Evolutionary conservation across 768 basidiomycete species (phyloP).

Genomic region (Panaeolus cyanescens): DNA sequence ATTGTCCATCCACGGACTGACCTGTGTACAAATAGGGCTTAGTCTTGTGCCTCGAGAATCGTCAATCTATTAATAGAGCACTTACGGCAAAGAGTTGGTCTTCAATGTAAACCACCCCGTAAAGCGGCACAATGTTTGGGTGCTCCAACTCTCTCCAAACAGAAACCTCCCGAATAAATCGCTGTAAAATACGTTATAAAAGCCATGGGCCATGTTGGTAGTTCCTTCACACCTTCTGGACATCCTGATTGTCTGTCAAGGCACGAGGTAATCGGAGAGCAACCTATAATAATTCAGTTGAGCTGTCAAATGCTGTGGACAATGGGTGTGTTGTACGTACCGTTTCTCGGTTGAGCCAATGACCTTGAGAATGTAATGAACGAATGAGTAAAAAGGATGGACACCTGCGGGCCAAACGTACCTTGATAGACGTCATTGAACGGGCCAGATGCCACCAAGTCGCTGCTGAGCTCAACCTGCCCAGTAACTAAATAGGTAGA

Average conservation of each 20-base stretch:
- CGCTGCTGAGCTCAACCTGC: slow-evolving; percentile 29
- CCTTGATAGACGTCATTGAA: slow-evolving; percentile 43
- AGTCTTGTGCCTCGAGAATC: background rate
- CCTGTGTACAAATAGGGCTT: slow-evolving; percentile 25
- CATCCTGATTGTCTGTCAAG: slow-evolving; percentile 31
- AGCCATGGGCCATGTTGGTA: background rate
- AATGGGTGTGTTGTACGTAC: slow-evolving; percentile 15
- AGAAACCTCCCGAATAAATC: slow-evolving; percentile 42
- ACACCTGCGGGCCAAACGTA: slow-evolving; percentile 5
- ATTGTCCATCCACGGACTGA: slow-evolving; percentile 48
- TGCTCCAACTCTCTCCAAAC: slow-evolving; percentile 45
- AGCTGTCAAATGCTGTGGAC: background rate
- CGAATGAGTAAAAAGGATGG: slow-evolving; percentile 2
- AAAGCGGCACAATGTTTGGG: slow-evolving; percentile 38
- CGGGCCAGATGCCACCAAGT: slow-evolving; percentile 34
- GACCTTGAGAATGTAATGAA: slow-evolving; percentile 25
- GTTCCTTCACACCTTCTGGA: slow-evolving; percentile 31
- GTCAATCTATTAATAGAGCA: slow-evolving; percentile 1
- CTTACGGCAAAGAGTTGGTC: slow-evolving; percentile 35
- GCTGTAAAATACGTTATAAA: slow-evolving; percentile 22
- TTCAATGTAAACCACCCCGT: slow-evolving; percentile 37
- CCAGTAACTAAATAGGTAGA: slow-evolving; percentile 36
- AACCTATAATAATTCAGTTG: slow-evolving; percentile 28
- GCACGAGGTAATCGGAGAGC: slow-evolving; percentile 39
- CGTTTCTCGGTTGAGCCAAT: slow-evolving; percentile 42